phyloP scores from a whole-genome alignment of 225 moss, liverwort and hornwort species.

The Marchantia paleacea region DNA sequence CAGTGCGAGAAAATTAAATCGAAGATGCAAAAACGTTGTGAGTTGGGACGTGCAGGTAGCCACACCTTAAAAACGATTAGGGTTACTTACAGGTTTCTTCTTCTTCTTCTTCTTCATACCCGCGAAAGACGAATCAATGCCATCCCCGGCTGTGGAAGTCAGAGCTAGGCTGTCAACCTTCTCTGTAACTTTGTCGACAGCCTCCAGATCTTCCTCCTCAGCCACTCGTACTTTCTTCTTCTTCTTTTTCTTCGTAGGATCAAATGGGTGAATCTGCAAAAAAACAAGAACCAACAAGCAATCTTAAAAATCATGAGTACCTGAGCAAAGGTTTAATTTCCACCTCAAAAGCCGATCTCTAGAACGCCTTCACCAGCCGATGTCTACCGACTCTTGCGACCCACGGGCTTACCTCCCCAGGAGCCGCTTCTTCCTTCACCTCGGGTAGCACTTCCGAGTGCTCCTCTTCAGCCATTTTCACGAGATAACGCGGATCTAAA shows the following conservation, averaged over 20 bases:
- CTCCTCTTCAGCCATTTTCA: constrained; percentile 66
- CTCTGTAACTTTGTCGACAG: constrained; percentile 54
- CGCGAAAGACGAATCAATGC: constrained; percentile 61
- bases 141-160: constrained; percentile 44
- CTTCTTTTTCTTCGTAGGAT: constrained; percentile 93
- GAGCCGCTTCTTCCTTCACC: constrained; percentile 65
- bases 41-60: too few species aligned
- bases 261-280: constrained; percentile 68
- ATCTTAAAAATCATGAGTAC: background rate
- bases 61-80: background rate
- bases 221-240: constrained; percentile 78
- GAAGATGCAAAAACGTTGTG: too few species aligned
- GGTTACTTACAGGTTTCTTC: constrained; percentile 66
- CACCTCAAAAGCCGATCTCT: too few species aligned
- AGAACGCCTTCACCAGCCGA: background rate
- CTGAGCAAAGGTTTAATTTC: background rate
- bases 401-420: constrained; percentile 53
- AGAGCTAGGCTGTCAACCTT: constrained; percentile 41
- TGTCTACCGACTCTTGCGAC: too few species aligned
- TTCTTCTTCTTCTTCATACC: constrained; percentile 89
- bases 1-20: too few species aligned
- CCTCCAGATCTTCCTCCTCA: constrained; percentile 73
- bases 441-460: constrained; percentile 58
- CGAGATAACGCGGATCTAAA: background rate
- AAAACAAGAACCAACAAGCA: background rate